Conservation (phyloP, 2,329 filamentous ascomycete genomes). For the Ophiocordyceps sinensis region DNA sequence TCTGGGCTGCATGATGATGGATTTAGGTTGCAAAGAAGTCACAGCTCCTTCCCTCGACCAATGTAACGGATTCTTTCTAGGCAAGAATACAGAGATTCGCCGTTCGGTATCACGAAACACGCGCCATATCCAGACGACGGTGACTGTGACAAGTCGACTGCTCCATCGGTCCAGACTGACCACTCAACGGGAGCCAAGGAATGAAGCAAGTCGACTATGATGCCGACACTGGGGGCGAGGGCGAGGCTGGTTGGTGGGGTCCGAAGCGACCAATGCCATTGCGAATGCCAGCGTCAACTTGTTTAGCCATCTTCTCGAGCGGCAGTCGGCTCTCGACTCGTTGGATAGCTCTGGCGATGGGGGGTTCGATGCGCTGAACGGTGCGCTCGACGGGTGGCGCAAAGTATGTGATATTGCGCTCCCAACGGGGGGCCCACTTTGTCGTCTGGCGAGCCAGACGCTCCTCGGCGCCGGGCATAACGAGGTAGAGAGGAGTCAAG, state of each 20-base stretch:
- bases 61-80: no score
- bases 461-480: constrained; percentile 41
- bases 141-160: no score
- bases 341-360: constrained; percentile 28
- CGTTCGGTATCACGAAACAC: no score
- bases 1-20: no score
- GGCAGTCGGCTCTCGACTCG: constrained; percentile 31
- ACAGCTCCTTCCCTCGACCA: no score
- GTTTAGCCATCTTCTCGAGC: constrained; percentile 34
- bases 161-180: no score
- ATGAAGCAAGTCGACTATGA: neutral
- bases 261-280: constrained; percentile 25
- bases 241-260: constrained; percentile 9
- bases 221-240: neutral
- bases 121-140: no score
- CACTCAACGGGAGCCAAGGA: neutral
- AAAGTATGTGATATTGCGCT: constrained; percentile 41
- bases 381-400: constrained; percentile 29
- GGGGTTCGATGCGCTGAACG: constrained; percentile 34
- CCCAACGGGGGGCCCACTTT: constrained; percentile 46
- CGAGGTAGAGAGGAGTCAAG: constrained; percentile 42
- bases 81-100: no score
- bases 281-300: constrained; percentile 32
- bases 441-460: constrained; percentile 37
- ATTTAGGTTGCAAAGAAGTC: no score